phyloP scores from a whole-genome alignment of 306 rosid genomes.

The barrel medic (Medicago truncatula) region DNA sequence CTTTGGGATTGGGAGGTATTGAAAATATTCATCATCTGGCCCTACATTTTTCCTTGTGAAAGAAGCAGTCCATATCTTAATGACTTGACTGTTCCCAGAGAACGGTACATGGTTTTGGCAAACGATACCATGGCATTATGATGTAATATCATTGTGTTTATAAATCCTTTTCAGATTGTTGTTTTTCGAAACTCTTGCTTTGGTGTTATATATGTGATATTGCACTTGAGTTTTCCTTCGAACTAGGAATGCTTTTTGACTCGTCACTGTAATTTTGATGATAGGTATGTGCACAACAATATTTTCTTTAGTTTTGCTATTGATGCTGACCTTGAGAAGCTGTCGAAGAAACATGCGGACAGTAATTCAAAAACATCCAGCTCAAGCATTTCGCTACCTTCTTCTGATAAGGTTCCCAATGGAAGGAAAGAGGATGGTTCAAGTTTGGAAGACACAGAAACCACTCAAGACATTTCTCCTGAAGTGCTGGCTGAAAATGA shows the following conservation, averaged over 20 bases:
- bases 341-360: constrained; percentile 66
- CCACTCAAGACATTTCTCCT: constrained; percentile 55
- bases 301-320: constrained; percentile 98
- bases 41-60: constrained; percentile 6
- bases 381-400: constrained; percentile 46
- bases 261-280: constrained; percentile 35
- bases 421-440: constrained; percentile 58
- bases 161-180: constrained; percentile 21
- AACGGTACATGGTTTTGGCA: constrained; percentile 17
- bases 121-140: neutral
- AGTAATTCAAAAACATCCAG: constrained; percentile 51
- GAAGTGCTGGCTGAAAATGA: constrained; percentile 85
- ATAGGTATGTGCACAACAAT: constrained; percentile 98
- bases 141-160: neutral
- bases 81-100: constrained; percentile 19
- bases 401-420: constrained; percentile 64
- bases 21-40: constrained; percentile 12
- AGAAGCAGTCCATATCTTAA: constrained; percentile 25
- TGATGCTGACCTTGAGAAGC: constrained; percentile 96
- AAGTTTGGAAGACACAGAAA: constrained; percentile 55
- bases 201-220: neutral
- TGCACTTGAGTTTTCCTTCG: constrained; percentile 12
- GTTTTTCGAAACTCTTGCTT: constrained; percentile 23
- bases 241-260: constrained; percentile 14
- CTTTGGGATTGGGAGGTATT: constrained; percentile 12